These are phyloP conservation scores for Micromonas pusilla DNA, from an alignment of 139 green algal genomes.

Conservation along the genomic window DNA sequence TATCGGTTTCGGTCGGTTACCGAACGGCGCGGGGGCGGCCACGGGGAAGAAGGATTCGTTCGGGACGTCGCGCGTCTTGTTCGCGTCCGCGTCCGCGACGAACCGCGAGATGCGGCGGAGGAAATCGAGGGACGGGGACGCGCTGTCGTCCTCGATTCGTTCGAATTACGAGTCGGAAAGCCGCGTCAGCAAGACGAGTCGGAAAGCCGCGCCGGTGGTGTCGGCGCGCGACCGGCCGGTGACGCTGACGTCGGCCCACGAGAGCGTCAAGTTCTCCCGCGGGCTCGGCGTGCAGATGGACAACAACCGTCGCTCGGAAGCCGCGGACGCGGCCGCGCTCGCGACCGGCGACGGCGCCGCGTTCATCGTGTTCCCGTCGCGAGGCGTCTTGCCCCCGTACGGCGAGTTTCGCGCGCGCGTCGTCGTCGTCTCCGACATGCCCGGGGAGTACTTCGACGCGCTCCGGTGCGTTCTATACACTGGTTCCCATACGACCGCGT, in stretches of 20 bases:
- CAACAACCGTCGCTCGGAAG: not conserved
- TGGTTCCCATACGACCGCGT: too few relatives aligned
- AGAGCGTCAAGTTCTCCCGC: conserved; percentile 11
- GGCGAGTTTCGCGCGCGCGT: conserved; percentile 23
- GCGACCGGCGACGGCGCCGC: conserved; percentile 10
- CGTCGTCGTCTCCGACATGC: conserved; percentile 48
- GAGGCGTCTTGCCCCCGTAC: conserved; percentile 36
- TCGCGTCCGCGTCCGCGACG: too few relatives aligned
- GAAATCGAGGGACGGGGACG: too few relatives aligned
- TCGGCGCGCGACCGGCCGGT: not conserved
- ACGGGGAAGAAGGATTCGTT: too few relatives aligned
- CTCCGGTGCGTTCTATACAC: too few relatives aligned
- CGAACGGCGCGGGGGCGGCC: too few relatives aligned
- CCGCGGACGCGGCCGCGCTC: conserved; percentile 17
- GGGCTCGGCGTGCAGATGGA: conserved; percentile 8
- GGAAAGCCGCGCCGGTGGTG: not conserved
- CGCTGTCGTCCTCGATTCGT: too few relatives aligned
- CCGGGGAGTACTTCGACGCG: conserved; percentile 50
- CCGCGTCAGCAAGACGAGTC: not conserved
- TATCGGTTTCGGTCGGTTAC: too few relatives aligned
- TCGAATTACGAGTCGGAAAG: too few relatives aligned
- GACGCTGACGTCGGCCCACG: conserved; percentile 18
- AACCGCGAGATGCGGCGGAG: too few relatives aligned
- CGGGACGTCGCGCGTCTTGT: too few relatives aligned
- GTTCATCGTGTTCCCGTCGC: not conserved